Evolutionary conservation across 805 yeast genomes (phyloP).

Genomic region (Starmerella floricola): DNA sequence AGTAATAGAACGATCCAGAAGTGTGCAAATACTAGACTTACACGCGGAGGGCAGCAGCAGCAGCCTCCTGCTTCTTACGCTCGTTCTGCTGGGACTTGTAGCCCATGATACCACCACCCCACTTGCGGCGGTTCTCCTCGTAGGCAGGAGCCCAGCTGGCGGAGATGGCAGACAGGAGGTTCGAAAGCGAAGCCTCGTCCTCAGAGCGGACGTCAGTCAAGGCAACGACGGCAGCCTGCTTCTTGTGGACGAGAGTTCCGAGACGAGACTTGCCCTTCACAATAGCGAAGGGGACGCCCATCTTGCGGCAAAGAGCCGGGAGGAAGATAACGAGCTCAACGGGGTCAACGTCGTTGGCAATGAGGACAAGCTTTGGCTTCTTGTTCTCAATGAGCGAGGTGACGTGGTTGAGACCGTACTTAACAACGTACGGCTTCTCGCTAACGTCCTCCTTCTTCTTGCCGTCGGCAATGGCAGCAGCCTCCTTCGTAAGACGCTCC

Average conservation of each 20-base stretch:
- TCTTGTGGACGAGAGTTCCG: constrained; percentile 94
- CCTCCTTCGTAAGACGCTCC: constrained; percentile 95
- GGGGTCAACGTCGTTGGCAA: constrained; percentile 99
- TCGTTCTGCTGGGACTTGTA: constrained; percentile 78
- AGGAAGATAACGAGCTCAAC: constrained; percentile 93
- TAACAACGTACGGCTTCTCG: constrained; percentile 91
- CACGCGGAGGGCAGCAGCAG: constrained; percentile 31
- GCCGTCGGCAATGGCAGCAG: constrained; percentile 98
- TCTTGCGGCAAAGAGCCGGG: constrained; percentile 98
- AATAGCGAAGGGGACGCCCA: constrained; percentile 98
- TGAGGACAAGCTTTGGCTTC: constrained; percentile 93
- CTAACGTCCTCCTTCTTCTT: constrained; percentile 94
- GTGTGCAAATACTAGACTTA: constrained; percentile 13
- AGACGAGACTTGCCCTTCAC: constrained; percentile 98
- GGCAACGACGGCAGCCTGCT: constrained; percentile 95
- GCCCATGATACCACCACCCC: constrained; percentile 99
- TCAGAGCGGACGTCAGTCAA: constrained; percentile 88
- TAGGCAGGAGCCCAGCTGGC: constrained; percentile 86
- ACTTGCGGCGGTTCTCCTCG: constrained; percentile 94
- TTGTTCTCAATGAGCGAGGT: constrained; percentile 94
- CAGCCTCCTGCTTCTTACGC: constrained; percentile 59
- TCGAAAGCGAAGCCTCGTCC: constrained; percentile 90
- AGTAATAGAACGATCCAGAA: not conserved
- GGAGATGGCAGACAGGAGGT: constrained; percentile 82
- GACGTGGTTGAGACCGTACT: constrained; percentile 99